Evolutionary conservation across 2,329 filamentous ascomycete genomes (phyloP).

Genomic region (Catunica adiposa): DNA sequence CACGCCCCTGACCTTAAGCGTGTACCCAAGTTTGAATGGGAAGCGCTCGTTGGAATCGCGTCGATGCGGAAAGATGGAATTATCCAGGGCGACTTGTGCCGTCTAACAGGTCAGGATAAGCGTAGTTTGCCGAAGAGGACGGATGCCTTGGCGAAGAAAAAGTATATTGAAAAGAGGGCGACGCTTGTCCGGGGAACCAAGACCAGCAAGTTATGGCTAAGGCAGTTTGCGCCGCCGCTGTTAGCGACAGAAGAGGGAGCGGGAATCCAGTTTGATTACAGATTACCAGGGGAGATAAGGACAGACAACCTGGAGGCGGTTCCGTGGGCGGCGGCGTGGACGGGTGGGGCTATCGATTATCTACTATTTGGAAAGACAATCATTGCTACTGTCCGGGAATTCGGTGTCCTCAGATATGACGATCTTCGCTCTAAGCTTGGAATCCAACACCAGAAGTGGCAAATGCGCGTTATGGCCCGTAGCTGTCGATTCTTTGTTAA

Average conservation of each 20-base stretch:
- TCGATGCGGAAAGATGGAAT: constrained; percentile 38
- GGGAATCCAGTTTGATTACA: constrained; percentile 6
- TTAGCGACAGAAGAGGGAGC: constrained; percentile 19
- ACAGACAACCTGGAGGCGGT: constrained; percentile 36
- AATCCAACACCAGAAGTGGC: constrained; percentile 36
- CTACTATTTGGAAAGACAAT: constrained; percentile 39
- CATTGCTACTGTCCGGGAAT: constrained; percentile 39
- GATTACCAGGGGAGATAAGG: constrained; percentile 15
- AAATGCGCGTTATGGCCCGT: constrained; percentile 44
- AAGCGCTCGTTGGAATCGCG: constrained; percentile 40
- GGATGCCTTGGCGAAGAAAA: constrained; percentile 40
- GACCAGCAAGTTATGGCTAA: constrained; percentile 47
- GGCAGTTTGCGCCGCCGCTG: constrained; percentile 34
- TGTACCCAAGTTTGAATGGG: constrained; percentile 42
- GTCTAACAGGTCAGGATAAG: constrained; percentile 44
- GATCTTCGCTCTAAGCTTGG: constrained; percentile 43
- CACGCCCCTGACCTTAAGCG: constrained; percentile 43
- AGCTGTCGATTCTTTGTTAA: constrained; percentile 41
- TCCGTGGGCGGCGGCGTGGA: constrained; percentile 40
- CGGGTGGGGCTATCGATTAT: constrained; percentile 41
- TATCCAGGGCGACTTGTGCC: constrained; percentile 42
- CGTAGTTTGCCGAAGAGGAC: constrained; percentile 46
- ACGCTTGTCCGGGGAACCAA: constrained; percentile 41
- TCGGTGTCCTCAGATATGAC: constrained; percentile 39
- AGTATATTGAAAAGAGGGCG: constrained; percentile 45